phyloP scores from a whole-genome alignment of 495 filamentous ascomycete species.

The Aspergillus mulundensis region DNA sequence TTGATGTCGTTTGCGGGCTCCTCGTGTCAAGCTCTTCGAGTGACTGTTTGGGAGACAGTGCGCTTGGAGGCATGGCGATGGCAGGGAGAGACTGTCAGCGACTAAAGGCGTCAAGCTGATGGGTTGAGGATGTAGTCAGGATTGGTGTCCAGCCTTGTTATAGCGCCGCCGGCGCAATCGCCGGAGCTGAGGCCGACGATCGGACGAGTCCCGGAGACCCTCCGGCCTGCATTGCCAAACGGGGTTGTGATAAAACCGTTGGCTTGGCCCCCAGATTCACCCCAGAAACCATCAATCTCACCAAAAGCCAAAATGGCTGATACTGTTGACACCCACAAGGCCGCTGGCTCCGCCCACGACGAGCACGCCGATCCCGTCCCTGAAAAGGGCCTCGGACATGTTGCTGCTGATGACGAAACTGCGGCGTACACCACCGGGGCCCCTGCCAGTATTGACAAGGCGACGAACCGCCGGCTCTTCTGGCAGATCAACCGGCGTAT shows the following conservation, averaged over 20 bases:
- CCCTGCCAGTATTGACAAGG: background rate
- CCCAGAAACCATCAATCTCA: no score
- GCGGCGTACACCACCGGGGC: background rate
- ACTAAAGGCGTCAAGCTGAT: no score
- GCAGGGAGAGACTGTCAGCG: no score
- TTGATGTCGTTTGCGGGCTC: background rate
- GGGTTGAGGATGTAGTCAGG: no score
- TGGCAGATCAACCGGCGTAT: conserved; percentile 5
- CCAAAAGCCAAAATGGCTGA: background rate
- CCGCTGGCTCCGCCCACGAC: background rate
- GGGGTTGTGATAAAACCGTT: no score
- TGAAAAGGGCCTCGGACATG: background rate
- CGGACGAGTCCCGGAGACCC: no score
- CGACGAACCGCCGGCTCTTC: conserved; percentile 2
- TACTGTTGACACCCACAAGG: background rate
- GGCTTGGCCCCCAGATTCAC: no score
- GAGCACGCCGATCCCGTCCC: background rate
- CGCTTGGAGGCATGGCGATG: background rate
- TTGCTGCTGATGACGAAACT: background rate
- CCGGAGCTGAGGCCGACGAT: no score
- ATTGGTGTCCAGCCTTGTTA: no score
- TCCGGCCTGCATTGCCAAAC: no score
- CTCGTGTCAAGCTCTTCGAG: background rate
- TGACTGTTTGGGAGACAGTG: background rate
- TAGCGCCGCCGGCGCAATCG: no score